These are phyloP conservation scores for Salvia sclarea DNA, from an alignment of 305 asterid genomes.

Conservation along the genomic window DNA sequence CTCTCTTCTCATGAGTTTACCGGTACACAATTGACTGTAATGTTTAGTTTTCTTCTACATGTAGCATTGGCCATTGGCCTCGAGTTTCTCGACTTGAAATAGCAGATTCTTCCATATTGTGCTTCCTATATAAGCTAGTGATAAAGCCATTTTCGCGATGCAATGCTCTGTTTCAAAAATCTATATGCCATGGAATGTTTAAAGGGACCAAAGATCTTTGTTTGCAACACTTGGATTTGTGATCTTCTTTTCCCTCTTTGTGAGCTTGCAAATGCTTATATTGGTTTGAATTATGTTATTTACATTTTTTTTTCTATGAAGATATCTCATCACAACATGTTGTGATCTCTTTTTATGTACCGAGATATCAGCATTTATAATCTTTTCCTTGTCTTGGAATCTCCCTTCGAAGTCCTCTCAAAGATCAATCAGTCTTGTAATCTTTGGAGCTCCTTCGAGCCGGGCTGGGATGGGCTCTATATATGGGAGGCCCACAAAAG, in stretches of 20 bases:
- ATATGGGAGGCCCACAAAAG: no score
- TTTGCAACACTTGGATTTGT: background rate
- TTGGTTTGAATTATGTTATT: no score
- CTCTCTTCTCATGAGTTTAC: constrained; percentile 66
- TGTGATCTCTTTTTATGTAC: no score
- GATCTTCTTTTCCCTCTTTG: background rate
- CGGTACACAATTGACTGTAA: background rate
- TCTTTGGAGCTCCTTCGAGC: no score
- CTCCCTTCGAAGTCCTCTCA: no score
- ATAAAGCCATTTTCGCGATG: background rate
- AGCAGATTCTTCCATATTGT: constrained; percentile 5
- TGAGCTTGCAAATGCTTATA: no score
- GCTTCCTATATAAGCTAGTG: constrained; percentile 7
- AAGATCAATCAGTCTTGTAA: no score
- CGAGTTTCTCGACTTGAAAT: constrained; percentile 16
- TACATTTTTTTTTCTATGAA: no score
- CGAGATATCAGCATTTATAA: no score
- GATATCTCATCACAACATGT: no score
- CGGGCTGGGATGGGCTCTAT: no score
- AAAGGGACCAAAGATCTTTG: background rate
- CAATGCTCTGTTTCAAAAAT: background rate
- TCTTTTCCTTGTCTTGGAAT: no score
- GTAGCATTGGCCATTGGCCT: background rate
- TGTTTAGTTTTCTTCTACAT: constrained; percentile 12
- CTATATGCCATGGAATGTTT: background rate